Evolutionary conservation across 768 basidiomycete species (phyloP).

Genomic region (Russula compacta): DNA sequence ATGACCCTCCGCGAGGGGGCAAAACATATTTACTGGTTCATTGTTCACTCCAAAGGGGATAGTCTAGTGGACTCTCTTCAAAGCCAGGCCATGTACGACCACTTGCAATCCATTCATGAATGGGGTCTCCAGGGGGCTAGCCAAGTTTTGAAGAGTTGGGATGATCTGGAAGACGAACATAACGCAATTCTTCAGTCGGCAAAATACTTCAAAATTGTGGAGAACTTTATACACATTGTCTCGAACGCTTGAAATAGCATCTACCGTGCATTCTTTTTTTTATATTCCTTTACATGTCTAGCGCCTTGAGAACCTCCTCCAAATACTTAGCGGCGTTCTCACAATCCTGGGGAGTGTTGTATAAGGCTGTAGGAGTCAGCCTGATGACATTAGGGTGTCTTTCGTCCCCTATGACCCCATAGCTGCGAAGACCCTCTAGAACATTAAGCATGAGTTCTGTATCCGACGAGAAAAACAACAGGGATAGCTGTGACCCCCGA

Average conservation of each 20-base stretch:
- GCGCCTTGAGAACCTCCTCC: constrained; percentile 44
- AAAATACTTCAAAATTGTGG: constrained; percentile 39
- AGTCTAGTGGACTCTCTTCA: constrained; percentile 56
- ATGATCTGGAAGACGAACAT: constrained; percentile 42
- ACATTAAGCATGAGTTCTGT: constrained; percentile 63
- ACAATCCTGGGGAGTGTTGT: constrained; percentile 76
- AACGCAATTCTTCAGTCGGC: constrained; percentile 39
- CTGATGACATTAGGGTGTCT: constrained; percentile 88
- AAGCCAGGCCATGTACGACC: constrained; percentile 48
- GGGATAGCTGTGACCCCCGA: constrained; percentile 82
- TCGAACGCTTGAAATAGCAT: neutral
- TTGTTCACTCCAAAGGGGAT: constrained; percentile 71
- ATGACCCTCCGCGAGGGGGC: constrained; percentile 31
- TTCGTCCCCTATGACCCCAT: constrained; percentile 89
- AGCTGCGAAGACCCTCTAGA: constrained; percentile 45
- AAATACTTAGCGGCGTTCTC: constrained; percentile 57
- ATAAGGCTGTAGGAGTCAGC: constrained; percentile 77
- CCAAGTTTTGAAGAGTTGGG: constrained; percentile 28
- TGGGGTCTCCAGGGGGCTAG: constrained; percentile 22
- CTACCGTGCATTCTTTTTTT: neutral
- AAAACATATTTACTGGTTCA: constrained; percentile 47
- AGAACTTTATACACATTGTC: constrained; percentile 30
- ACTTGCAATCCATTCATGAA: constrained; percentile 36
- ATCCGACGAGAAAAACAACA: constrained; percentile 62
- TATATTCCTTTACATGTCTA: constrained; percentile 10